phyloP scores from a whole-genome alignment of 139 green algal species.

The Chlamydomonas applanata region DNA sequence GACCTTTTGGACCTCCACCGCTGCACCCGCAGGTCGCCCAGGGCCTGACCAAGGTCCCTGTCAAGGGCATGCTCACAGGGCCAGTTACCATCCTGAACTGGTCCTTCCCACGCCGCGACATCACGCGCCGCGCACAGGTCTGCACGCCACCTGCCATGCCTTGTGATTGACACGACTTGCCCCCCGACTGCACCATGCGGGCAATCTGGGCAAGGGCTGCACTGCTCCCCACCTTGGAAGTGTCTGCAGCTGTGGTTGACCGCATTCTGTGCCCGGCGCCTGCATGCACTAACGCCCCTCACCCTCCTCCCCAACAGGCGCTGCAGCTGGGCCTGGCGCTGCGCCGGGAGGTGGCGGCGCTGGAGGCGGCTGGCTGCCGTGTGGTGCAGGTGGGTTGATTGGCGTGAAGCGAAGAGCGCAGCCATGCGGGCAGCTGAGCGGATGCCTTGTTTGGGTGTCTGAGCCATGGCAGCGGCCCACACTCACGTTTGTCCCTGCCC shows the following conservation, averaged over 20 bases:
- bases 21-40: slow-evolving; percentile 47
- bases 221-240: no score
- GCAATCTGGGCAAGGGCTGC: no score
- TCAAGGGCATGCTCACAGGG: slow-evolving; percentile 94
- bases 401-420: neutral
- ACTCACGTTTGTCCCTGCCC: no score
- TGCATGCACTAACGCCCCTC: no score
- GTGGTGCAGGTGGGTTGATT: slow-evolving; percentile 69
- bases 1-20: no score
- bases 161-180: no score
- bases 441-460: neutral
- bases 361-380: slow-evolving; percentile 77
- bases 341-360: slow-evolving; percentile 78
- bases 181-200: no score
- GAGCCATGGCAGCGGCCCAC: neutral
- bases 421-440: neutral
- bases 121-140: slow-evolving; percentile 50
- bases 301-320: no score
- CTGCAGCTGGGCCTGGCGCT: slow-evolving; percentile 82
- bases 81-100: slow-evolving; percentile 94
- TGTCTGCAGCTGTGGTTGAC: no score
- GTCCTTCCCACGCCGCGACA: slow-evolving; percentile 87
- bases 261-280: no score
- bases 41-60: slow-evolving; percentile 66
- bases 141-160: neutral